Conservation (phyloP, 2,329 filamentous ascomycete species). For the Colletotrichum eleusines region DNA sequence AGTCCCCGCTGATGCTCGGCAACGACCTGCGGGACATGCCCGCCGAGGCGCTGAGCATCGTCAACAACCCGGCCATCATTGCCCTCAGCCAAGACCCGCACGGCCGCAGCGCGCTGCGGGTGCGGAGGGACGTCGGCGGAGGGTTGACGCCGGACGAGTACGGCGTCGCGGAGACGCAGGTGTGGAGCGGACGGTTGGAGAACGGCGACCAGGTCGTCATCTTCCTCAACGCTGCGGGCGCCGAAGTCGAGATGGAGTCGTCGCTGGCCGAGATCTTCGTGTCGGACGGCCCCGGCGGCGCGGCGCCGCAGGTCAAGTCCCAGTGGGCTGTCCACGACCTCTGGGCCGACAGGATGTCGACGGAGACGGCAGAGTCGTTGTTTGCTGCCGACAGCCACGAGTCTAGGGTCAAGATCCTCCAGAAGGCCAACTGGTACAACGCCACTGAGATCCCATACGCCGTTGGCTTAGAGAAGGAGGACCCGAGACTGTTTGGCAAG, state of each 20-base stretch:
- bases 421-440: slow-evolving; percentile 42
- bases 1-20: slow-evolving; percentile 59
- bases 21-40: slow-evolving; percentile 50
- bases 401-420: slow-evolving; percentile 23
- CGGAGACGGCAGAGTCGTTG: slow-evolving; percentile 36
- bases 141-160: slow-evolving; percentile 47
- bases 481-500: slow-evolving; percentile 43
- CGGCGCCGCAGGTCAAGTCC: slow-evolving; percentile 41
- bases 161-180: slow-evolving; percentile 46
- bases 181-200: slow-evolving; percentile 47
- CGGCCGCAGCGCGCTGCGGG: slow-evolving; percentile 47
- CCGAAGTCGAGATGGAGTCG: slow-evolving; percentile 37
- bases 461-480: slow-evolving; percentile 41
- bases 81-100: slow-evolving; percentile 53
- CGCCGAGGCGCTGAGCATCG: slow-evolving; percentile 42
- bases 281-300: slow-evolving; percentile 43
- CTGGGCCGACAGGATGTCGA: slow-evolving; percentile 43
- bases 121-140: slow-evolving; percentile 50
- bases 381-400: slow-evolving; percentile 32
- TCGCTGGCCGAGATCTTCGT: slow-evolving; percentile 44
- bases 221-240: slow-evolving; percentile 41
- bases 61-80: slow-evolving; percentile 45
- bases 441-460: slow-evolving; percentile 42
- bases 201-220: slow-evolving; percentile 43
- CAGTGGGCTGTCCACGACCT: slow-evolving; percentile 45